phyloP scores from a whole-genome alignment of 352 stramenopile genomes.

The Phytophthora kernoviae region DNA sequence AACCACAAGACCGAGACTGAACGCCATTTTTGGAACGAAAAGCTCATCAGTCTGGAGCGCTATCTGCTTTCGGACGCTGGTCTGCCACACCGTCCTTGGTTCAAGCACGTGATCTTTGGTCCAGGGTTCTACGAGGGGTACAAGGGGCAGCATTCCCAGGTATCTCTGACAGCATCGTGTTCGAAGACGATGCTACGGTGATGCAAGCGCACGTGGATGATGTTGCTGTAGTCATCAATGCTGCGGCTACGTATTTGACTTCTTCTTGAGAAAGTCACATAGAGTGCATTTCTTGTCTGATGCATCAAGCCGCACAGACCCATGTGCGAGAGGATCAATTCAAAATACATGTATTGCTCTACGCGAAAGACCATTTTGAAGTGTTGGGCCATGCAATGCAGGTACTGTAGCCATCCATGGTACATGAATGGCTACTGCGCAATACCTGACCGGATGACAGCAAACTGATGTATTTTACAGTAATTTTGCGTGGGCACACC shows the following conservation, averaged over 20 bases:
- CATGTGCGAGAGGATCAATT: background rate
- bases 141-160: conserved; percentile 48
- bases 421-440: too few species aligned
- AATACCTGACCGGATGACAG: too few species aligned
- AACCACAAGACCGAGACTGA: background rate
- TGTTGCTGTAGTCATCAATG: conserved; percentile 38
- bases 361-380: too few species aligned
- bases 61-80: conserved; percentile 41
- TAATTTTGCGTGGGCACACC: too few species aligned
- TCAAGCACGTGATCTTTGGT: conserved; percentile 54
- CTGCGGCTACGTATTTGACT: conserved; percentile 38
- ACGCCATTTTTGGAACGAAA: conserved; percentile 30
- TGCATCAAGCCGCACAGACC: background rate
- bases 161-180: conserved; percentile 49
- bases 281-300: conserved; percentile 1
- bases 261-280: background rate
- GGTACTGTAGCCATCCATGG: too few species aligned
- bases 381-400: too few species aligned
- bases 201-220: conserved; percentile 51
- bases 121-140: conserved; percentile 61
- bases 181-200: conserved; percentile 35
- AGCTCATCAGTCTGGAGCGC: conserved; percentile 46
- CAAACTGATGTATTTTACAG: too few species aligned
- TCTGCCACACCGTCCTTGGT: conserved; percentile 54
- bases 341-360: too few species aligned